Percentiles rank a stretch among this genome's conserved stretches.
These are phyloP conservation scores for Pyrenophora tritici-repentis DNA, from an alignment of 2,329 filamentous ascomycete genomes.

Conservation along the genomic window DNA sequence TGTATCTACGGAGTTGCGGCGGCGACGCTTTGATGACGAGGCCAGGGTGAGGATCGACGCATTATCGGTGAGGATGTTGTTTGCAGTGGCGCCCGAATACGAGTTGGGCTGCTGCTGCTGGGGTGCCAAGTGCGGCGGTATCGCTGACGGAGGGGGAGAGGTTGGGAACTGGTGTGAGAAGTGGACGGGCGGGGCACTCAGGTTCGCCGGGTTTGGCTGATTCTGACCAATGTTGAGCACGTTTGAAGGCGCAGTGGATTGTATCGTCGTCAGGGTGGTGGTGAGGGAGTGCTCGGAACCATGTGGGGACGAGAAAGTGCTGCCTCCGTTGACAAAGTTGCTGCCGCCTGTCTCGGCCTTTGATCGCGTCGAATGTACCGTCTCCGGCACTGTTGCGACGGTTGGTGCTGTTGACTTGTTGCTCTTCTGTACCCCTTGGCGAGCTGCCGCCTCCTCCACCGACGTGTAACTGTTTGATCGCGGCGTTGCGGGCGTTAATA, in stretches of 20 bases:
- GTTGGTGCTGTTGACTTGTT: constrained; percentile 78
- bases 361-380: constrained; percentile 75
- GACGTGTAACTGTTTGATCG: constrained; percentile 61
- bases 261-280: constrained; percentile 84
- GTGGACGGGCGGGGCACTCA: constrained; percentile 52
- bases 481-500: constrained; percentile 54
- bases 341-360: constrained; percentile 78
- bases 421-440: constrained; percentile 63
- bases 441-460: constrained; percentile 55
- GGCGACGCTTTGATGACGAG: constrained; percentile 77
- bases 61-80: constrained; percentile 81
- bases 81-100: constrained; percentile 78
- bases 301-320: constrained; percentile 81
- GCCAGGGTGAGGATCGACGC: constrained; percentile 84
- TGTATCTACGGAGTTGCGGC: constrained; percentile 80
- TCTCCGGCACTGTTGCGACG: constrained; percentile 80
- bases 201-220: constrained; percentile 34
- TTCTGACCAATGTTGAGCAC: constrained; percentile 43
- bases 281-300: constrained; percentile 80
- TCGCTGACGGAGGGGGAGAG: constrained; percentile 67
- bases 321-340: constrained; percentile 64
- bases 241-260: constrained; percentile 69
- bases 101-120: constrained; percentile 65
- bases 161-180: constrained; percentile 63
- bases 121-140: constrained; percentile 71